These are phyloP conservation scores for Russula brevipes DNA, from an alignment of 768 basidiomycete species.

Conservation along the genomic window DNA sequence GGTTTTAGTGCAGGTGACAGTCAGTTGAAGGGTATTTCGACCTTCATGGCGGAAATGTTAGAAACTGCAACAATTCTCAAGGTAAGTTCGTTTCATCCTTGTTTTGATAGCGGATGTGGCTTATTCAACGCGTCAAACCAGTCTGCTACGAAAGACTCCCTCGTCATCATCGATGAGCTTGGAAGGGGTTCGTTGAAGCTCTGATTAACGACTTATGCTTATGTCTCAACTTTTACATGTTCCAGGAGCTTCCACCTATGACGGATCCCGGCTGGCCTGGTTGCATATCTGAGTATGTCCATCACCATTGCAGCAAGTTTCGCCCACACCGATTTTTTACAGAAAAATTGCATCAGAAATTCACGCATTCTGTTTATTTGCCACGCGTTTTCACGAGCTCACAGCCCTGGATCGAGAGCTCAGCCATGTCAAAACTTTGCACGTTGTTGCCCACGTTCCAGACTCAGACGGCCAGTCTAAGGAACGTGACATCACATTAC, in stretches of 20 bases:
- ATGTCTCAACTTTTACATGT: conserved; percentile 7
- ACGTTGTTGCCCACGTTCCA: conserved; percentile 90
- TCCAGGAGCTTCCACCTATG: conserved; percentile 91
- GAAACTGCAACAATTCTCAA: conserved; percentile 94
- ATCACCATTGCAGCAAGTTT: not conserved
- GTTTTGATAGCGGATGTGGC: too few relatives aligned
- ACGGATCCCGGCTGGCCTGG: conserved; percentile 98
- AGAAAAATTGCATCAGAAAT: conserved; percentile 93
- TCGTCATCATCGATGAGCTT: conserved; percentile 97
- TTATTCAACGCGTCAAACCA: conserved; percentile 30
- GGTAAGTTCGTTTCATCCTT: conserved; percentile 39
- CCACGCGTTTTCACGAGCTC: conserved; percentile 97
- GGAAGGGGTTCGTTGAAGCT: conserved; percentile 58
- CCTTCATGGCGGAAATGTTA: conserved; percentile 99
- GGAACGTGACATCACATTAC: conserved; percentile 73
- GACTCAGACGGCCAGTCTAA: conserved; percentile 40
- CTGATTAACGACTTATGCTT: not conserved
- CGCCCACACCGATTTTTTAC: not conserved
- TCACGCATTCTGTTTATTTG: conserved; percentile 91
- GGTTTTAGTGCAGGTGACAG: conserved; percentile 92
- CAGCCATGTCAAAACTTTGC: conserved; percentile 84
- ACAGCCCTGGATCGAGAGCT: conserved; percentile 87
- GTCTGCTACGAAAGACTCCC: conserved; percentile 87
- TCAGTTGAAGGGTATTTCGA: conserved; percentile 95
- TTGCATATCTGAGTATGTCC: conserved; percentile 89